phyloP scores from a whole-genome alignment of 495 filamentous ascomycete species.

The Penicillium angulare region DNA sequence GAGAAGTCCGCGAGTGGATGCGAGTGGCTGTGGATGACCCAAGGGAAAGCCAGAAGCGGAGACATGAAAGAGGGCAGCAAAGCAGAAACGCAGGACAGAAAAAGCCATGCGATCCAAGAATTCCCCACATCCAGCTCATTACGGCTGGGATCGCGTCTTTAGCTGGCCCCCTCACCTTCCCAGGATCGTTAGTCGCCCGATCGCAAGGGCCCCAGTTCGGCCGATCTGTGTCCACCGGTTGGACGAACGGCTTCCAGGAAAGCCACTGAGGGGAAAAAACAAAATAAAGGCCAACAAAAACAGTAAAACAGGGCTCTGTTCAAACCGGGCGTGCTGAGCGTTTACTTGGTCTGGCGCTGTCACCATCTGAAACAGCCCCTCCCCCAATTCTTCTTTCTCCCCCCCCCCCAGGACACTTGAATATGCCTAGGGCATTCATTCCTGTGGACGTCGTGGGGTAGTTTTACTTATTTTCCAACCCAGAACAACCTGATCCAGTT shows the following conservation, averaged over 20 bases:
- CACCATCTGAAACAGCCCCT: conserved; percentile 9
- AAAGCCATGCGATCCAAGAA: conserved; percentile 20
- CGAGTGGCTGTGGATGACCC: conserved; percentile 5
- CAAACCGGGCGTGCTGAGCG: neutral
- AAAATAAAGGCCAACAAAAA: conserved; percentile 1
- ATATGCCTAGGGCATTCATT: neutral
- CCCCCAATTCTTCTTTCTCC: conserved; percentile 16
- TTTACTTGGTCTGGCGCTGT: neutral
- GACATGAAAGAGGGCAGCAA: neutral
- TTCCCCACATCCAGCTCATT: conserved; percentile 24
- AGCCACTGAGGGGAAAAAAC: neutral
- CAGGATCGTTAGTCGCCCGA: conserved; percentile 24
- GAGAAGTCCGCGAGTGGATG: conserved; percentile 19
- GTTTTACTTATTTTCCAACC: neutral
- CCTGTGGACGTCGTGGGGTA: conserved; percentile 2
- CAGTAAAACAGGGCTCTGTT: neutral
- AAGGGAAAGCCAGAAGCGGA: neutral
- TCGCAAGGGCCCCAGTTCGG: conserved; percentile 22
- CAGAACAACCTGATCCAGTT: too few species aligned
- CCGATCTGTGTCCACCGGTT: conserved; percentile 29
- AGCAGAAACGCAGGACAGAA: neutral
- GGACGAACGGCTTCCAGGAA: conserved; percentile 15
- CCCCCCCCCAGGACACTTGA: conserved; percentile 1
- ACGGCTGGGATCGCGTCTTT: conserved; percentile 27
- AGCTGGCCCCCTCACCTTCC: conserved; percentile 17